Evolutionary conservation across 83 land plant species (phyloP).

Genomic region (Picea abies): DNA sequence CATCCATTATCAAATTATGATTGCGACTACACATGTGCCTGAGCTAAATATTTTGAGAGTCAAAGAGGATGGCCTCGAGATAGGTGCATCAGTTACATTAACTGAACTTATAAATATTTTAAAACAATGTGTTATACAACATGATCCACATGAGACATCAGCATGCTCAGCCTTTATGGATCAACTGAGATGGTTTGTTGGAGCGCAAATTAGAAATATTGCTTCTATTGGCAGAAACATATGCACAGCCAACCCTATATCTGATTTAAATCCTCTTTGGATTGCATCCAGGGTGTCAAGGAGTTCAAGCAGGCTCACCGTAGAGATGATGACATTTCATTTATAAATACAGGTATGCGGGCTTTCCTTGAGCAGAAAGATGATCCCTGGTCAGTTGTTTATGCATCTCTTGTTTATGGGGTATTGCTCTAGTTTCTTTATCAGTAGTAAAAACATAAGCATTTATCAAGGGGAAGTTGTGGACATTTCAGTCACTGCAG

Average conservation of each 20-base stretch:
- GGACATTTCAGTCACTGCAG: constrained; percentile 61
- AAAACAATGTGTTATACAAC: constrained; percentile 39
- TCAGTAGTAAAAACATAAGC: constrained; percentile 59
- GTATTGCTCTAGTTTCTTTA: constrained; percentile 80
- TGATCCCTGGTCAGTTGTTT: constrained; percentile 59
- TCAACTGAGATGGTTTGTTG: constrained; percentile 97
- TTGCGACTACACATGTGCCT: constrained; percentile 77
- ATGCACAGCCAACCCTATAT: constrained; percentile 98
- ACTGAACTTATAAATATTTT: constrained; percentile 57
- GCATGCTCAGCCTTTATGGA: constrained; percentile 74
- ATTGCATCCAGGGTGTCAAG: constrained; percentile 93
- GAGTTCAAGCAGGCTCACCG: constrained; percentile 99
- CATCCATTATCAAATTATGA: constrained; percentile 65
- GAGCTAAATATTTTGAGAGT: constrained; percentile 70
- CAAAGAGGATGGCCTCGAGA: constrained; percentile 78
- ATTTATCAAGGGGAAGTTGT: constrained; percentile 67
- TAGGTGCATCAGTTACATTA: constrained; percentile 94
- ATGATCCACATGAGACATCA: constrained; percentile 65
- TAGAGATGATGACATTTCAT: constrained; percentile 98
- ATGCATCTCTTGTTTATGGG: constrained; percentile 90
- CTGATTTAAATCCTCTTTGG: constrained; percentile 98
- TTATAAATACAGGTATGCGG: constrained; percentile 97
- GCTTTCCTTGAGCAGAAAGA: constrained; percentile 52
- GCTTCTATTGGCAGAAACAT: constrained; percentile 98
- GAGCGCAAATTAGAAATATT: constrained; percentile 87